A percentile compares a stretch with the other conserved stretches of the same genome.
Evolutionary conservation across 1,284 basidiomycete genomes (phyloP).

Genomic region (Coniferiporia sulphurascens): DNA sequence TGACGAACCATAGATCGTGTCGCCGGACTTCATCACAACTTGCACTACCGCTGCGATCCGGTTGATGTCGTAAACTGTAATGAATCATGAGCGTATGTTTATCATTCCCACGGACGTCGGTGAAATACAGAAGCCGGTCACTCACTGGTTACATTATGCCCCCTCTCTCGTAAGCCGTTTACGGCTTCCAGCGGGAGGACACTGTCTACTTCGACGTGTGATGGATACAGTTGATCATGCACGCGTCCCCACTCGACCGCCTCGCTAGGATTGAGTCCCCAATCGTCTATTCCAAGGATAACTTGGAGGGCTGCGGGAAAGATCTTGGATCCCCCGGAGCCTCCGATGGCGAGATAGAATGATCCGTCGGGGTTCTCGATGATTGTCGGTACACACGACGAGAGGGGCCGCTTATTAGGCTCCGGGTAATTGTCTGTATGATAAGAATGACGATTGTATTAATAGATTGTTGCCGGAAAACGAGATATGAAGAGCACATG

Average conservation of each 20-base stretch:
- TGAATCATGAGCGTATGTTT: neutral
- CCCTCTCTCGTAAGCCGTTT: slow-evolving; percentile 50
- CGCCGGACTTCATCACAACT: slow-evolving; percentile 53
- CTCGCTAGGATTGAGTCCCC: slow-evolving; percentile 73
- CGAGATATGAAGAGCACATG: slow-evolving; percentile 46
- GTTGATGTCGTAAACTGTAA: slow-evolving; percentile 44
- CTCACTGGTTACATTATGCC: slow-evolving; percentile 71
- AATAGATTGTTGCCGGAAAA: neutral
- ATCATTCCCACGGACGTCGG: slow-evolving; percentile 7
- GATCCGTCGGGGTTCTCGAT: slow-evolving; percentile 70
- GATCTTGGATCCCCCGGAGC: slow-evolving; percentile 84
- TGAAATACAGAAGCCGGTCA: slow-evolving; percentile 7
- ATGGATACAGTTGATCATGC: slow-evolving; percentile 88
- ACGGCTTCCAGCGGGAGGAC: slow-evolving; percentile 52
- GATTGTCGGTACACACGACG: slow-evolving; percentile 79
- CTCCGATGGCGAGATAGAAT: slow-evolving; percentile 74
- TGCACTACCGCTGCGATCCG: slow-evolving; percentile 70
- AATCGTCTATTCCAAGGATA: slow-evolving; percentile 73
- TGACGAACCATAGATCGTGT: slow-evolving; percentile 53
- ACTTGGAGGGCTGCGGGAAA: slow-evolving; percentile 79
- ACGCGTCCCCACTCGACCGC: slow-evolving; percentile 86
- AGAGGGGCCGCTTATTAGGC: slow-evolving; percentile 82
- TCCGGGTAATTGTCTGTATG: slow-evolving; percentile 78
- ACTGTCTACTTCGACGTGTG: slow-evolving; percentile 58
- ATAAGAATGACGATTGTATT: neutral